phyloP scores from a whole-genome alignment of 257 asterid species.

The Lavandula angustifolia region DNA sequence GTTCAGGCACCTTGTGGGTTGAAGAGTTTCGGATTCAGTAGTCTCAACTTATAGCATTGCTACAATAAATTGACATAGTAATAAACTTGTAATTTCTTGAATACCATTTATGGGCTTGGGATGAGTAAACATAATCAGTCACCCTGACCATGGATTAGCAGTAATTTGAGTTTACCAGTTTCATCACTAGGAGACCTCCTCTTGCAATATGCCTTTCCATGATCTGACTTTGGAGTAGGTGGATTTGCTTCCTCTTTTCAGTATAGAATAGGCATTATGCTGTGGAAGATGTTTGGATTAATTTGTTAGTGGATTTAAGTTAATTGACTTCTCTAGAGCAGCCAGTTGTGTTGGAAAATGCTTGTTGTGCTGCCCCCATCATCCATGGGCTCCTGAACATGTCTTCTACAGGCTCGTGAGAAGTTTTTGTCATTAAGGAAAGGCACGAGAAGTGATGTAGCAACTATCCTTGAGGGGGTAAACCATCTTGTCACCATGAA shows the following conservation, averaged over 20 bases:
- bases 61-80: conserved; percentile 5
- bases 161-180: not conserved
- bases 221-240: conserved; percentile 3
- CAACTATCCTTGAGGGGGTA: conserved; percentile 88
- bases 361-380: no score
- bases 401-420: conserved; percentile 91
- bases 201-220: conserved; percentile 4
- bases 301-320: no score
- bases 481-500: conserved; percentile 23
- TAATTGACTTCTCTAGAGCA: no score
- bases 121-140: conserved; percentile 1
- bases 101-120: not conserved
- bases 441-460: conserved; percentile 89
- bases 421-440: conserved; percentile 89
- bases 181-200: not conserved
- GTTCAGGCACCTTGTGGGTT: conserved; percentile 19
- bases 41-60: conserved; percentile 21
- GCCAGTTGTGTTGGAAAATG: no score
- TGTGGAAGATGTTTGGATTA: not conserved
- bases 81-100: not conserved
- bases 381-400: no score
- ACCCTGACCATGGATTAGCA: not conserved
- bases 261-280: not conserved
- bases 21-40: conserved; percentile 18
- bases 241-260: conserved; percentile 1